phyloP scores from a whole-genome alignment of 83 land plant genomes.

The Picea abies region DNA sequence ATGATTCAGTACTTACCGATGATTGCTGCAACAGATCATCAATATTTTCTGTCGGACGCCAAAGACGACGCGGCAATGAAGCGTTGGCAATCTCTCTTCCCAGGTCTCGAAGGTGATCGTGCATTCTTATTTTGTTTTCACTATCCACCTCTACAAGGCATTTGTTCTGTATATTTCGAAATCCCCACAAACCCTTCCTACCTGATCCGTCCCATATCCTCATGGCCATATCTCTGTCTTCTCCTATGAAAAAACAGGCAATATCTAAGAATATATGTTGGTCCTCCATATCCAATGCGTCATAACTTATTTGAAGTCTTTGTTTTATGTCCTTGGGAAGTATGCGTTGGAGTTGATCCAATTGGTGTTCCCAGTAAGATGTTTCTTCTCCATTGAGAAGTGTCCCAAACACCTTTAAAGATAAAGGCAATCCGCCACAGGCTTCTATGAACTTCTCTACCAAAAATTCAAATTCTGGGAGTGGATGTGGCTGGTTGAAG shows the following conservation, averaged over 20 bases:
- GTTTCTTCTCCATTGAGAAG: background rate
- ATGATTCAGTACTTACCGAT: too few relatives aligned
- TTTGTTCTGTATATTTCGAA: too few relatives aligned
- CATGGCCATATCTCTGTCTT: background rate
- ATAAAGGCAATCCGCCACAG: background rate
- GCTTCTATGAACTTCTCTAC: background rate
- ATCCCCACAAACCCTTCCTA: too few relatives aligned
- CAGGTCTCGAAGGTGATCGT: too few relatives aligned
- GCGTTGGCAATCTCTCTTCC: too few relatives aligned
- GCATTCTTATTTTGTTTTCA: too few relatives aligned
- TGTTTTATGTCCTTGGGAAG: background rate
- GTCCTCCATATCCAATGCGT: background rate
- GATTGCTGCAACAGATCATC: too few relatives aligned
- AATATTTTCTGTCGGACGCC: too few relatives aligned
- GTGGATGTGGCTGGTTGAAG: background rate
- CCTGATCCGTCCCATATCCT: background rate
- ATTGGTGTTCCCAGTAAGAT: background rate
- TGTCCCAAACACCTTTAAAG: background rate
- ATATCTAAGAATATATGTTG: background rate
- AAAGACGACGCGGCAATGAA: too few relatives aligned
- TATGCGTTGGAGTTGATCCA: background rate
- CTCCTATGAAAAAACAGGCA: background rate
- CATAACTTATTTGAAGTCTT: background rate
- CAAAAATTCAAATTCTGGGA: background rate
- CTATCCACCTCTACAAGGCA: too few relatives aligned